Base-by-base conservation (phyloP, 1,139 yeast species). In the Torulaspora pretoriensis region DNA sequence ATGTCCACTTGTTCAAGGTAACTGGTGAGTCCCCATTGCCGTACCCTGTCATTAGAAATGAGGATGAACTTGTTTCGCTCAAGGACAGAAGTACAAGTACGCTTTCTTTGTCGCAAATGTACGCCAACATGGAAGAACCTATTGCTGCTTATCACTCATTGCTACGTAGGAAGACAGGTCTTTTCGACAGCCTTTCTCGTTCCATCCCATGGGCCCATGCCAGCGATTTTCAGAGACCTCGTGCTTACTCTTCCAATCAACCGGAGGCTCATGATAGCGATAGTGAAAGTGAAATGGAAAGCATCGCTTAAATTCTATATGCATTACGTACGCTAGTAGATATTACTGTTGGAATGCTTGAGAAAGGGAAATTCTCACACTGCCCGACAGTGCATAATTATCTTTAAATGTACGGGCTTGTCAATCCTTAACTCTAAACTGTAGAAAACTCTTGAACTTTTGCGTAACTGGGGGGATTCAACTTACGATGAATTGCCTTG, bases 391-490 rank as follows among this genome's bases (percentile, higher is more conserved):
- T 5, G 22, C 22, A 6, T 19, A 24, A 10, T 16, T 10, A 19
- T 24, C 4, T 22, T 25, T 19, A 13, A 6, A 28, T 34, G 17
- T 24, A 14, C 23, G 14, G 17, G 24, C 16, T 5, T 19, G 10
- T 14, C 10, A 13, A 7, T 14, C 19, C 6, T 29, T 8, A 10
- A 24, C n/a, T 22, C 45, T 49, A 61, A 17, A 56, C 64, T 19
- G 53, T 53, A 2, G 63, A 53, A 47, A 63, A 63, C 41, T 63
- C 94, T 64, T 87, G 97, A 40, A 92, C 97, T 63, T 92, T 92
- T n/a, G 97, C 97, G 65, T 94, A 92, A 61, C 86, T 89, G 32
- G 98, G 98, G 7, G 98, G 98, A 53, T 89, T 78, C 47, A 94
- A 66, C 53, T 73, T 79, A 51, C 96, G 75, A 59, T 83, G 80